Base-by-base conservation (phyloP, 2,329 filamentous ascomycete species). In the Ceratocystiopsis minuta region DNA sequence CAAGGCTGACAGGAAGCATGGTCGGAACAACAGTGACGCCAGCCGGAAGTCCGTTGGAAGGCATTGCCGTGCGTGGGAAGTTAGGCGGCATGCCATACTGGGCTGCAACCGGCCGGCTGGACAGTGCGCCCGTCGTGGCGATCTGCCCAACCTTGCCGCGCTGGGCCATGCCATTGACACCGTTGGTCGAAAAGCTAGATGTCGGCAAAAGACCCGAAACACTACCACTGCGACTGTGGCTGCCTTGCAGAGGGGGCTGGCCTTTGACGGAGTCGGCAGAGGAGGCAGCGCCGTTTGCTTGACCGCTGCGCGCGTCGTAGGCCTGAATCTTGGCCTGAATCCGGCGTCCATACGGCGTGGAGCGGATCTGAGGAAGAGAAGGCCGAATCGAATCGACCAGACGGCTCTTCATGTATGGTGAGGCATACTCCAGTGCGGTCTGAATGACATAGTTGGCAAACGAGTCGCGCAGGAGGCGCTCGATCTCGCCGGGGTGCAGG, bases 391-490 rank as follows among this genome's bases (percentile, higher is more conserved):
- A 69, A 46, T 96, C 86, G 37, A 93, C 78, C 36, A 98, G 69
- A 38, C 75, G 74, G 45, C 69, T 64, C 61, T 88, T 86, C 56
- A 76, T 78, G 28, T 75, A 68, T 7, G 72, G 68, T 42, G 86
- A 83, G 13, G 82, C 75, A 54, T 84, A 87, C 53, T 94, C 87
- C 50, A 94, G 72, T 24, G 90, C 87, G 34, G 90, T 98, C 67
- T 98, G 90, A 34, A 98, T 83, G 49, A 98, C 90, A 54, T 98
- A 98, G 63, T 98, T 98, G 58, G 85, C 90, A 55, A 84, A 98
- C 0, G 80, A 85, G 60, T 98, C 90, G 36, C 85, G 81, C 45
- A 98, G 72, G 50, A 95, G 77, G 49, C 79, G 79, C 53, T 95
- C 86, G 47, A 96, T 79, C 61, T 94, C 85, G 44, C 70, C 69